Evolutionary conservation across 495 filamentous ascomycete species (phyloP), one percentile per base, ranked within the genome.

Genomic region (Neurospora intermedia): DNA sequence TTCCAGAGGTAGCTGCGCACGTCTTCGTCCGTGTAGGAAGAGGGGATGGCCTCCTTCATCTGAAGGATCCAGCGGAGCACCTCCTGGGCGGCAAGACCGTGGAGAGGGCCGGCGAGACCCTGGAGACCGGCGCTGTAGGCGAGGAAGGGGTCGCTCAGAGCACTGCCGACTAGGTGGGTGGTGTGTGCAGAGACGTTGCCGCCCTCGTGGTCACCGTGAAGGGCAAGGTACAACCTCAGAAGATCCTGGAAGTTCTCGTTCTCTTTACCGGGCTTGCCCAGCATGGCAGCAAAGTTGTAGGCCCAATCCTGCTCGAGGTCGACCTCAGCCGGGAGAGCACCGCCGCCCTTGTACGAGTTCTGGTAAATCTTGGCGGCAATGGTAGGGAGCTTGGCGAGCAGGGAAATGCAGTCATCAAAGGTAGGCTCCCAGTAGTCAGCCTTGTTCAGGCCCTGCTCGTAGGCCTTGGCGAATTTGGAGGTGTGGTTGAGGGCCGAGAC

Each of bases 281-380:
- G 89, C 88, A 98, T 94, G 79, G 94, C 92, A 48, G 96, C 96
- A 75, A 97, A 98, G 85, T 99, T 99, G 87, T 97, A 94, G 0
- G 94, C 89, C 96, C 96, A 99, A 80, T 99, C 96, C 83, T 98
- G 94, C 62, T 91, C 84, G 41, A 87, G 79, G 78, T 98, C 94
- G 74, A 96, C 87, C 71, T 92, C 85, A 45, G 90, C 89, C 4
- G 94, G 92, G 27, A 95, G 85, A 54, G 90, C 86, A 59, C 92
- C 92, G 74, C 92, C 92, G 69, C 91, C 91, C 69, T 84, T 85
- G 82, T 94, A 95, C 6, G 91, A 87, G 81, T 94, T 94, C 75
- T 96, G 93, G 87, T 98, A 97, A 79, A 99, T 97, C 80, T 97
- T 95, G 38, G 96, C 96, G 38, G 96, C 96, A 78, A 99, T 94